Conservation (phyloP, 805 yeast genomes). For the Jamesozyma rosinii region DNA sequence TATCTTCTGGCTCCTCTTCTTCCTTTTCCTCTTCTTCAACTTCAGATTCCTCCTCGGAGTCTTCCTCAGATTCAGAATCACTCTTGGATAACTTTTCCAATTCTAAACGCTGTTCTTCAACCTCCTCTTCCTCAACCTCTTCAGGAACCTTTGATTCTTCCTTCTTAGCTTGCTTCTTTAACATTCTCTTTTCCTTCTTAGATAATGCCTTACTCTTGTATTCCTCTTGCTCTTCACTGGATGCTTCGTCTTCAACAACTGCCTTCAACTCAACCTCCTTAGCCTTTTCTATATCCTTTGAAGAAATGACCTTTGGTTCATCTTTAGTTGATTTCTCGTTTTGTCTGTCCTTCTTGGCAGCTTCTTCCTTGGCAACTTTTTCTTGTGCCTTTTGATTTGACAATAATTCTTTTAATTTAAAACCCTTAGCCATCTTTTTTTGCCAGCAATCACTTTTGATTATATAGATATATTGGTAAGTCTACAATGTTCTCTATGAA, state of each 20-base stretch:
- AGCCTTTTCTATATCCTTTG: constrained; percentile 22
- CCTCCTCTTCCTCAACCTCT: constrained; percentile 31
- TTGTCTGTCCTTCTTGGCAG: constrained; percentile 17
- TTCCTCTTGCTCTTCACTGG: constrained; percentile 19
- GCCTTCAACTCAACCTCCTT: constrained; percentile 9
- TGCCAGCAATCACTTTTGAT: neutral
- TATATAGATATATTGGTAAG: neutral
- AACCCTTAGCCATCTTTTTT: constrained; percentile 27
- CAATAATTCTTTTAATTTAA: constrained; percentile 25
- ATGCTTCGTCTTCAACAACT: constrained; percentile 7
- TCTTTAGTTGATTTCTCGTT: constrained; percentile 17
- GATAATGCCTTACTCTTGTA: constrained; percentile 42
- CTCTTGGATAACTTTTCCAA: constrained; percentile 48
- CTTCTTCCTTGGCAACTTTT: constrained; percentile 17
- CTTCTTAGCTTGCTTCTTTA: constrained; percentile 44
- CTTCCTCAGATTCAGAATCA: constrained; percentile 39
- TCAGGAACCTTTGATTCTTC: constrained; percentile 31
- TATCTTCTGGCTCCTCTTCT: constrained; percentile 68
- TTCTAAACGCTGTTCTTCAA: constrained; percentile 39
- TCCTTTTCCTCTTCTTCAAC: constrained; percentile 41
- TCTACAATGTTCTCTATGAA: neutral
- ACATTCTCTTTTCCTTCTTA: constrained; percentile 48
- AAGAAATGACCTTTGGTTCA: constrained; percentile 29
- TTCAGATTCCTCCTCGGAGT: constrained; percentile 31
- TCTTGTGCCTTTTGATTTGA: constrained; percentile 22